Evolutionary conservation across 495 filamentous ascomycete genomes (phyloP), one percentile per base, ranked within the genome.

Genomic region (Aspergillus ellipticus): DNA sequence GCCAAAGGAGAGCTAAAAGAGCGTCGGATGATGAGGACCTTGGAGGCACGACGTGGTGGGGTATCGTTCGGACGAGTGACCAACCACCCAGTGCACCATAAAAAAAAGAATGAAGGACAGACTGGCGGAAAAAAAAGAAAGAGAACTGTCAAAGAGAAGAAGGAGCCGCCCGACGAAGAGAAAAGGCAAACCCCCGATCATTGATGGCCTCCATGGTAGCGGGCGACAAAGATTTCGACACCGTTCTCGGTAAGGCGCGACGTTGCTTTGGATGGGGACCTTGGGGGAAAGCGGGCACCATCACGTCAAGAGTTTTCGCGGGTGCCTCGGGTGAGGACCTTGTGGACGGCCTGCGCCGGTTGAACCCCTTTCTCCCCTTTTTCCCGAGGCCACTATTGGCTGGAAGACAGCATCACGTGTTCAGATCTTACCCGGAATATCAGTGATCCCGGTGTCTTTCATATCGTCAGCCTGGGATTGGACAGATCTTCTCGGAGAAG

Each of bases 311-410:
- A 59, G 47, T 60, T 60, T 60, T 57, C 49, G n/a, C n/a, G 57
- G 15, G 1, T 26, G 6, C 11, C 24, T 28, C n/a, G n/a, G n/a
- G 47, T 68, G 73, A 67, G 73, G 63, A 75, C 73, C 73, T 75
- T 75, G 73, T 57, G 70, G 58, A 68, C 65, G 58, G 37, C 24
- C 24, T 28, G 3, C 24, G 24, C 3, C 24, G 24, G 3, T 28
- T 28, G 24, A 28, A 28, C 24, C 24, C 24, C 24, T 7, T 7
- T 7, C 24, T 7, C 24, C 24, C 24, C 24, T 28, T 4, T 28
- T 28, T 28, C 24, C 24, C 24, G 24, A 28, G 24, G 24, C 24
- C 24, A 28, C 7, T 28, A 28, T 28, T 28, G 4, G 24, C 24
- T 28, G 24, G 7, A 7, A 3, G 24, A 7, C 24, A n/a, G n/a